Evolutionary conservation across 495 filamentous ascomycete genomes (phyloP).

Genomic region (Neurospora intermedia): DNA sequence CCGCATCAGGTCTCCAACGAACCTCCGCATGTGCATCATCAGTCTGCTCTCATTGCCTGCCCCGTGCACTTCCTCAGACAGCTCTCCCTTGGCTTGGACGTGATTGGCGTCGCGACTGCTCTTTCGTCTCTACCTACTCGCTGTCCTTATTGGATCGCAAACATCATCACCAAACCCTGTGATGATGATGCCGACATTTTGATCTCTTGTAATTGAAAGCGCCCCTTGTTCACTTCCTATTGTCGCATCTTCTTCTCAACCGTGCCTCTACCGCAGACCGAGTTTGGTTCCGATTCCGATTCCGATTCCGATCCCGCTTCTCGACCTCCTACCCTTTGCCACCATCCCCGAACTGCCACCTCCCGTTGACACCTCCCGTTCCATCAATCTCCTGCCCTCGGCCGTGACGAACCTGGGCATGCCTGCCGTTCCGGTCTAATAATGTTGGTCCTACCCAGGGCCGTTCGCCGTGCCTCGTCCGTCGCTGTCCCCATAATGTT

Average conservation of each 20-base stretch:
- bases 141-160: not conserved
- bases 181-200: not conserved
- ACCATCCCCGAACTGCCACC: not conserved
- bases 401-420: slow-evolving; percentile 7
- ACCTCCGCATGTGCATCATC: not conserved
- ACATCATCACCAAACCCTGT: not conserved
- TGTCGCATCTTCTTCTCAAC: not conserved
- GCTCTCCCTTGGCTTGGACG: not conserved
- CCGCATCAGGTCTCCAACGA: not conserved
- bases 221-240: not conserved
- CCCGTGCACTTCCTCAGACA: not conserved
- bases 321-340: not conserved
- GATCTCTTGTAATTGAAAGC: not conserved
- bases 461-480: not conserved
- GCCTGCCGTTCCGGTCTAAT: slow-evolving; percentile 7
- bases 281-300: not conserved
- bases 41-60: not conserved
- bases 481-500: not conserved
- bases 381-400: not conserved
- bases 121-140: not conserved
- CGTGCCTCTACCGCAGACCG: not conserved
- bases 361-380: not conserved
- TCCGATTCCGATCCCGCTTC: not conserved
- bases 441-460: slow-evolving; percentile 25
- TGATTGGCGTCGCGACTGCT: not conserved